Percentiles rank a stretch among this genome's conserved stretches.
Evolutionary conservation across 2,329 filamentous ascomycete species (phyloP).

Genomic region (Waltergamsia citrina): DNA sequence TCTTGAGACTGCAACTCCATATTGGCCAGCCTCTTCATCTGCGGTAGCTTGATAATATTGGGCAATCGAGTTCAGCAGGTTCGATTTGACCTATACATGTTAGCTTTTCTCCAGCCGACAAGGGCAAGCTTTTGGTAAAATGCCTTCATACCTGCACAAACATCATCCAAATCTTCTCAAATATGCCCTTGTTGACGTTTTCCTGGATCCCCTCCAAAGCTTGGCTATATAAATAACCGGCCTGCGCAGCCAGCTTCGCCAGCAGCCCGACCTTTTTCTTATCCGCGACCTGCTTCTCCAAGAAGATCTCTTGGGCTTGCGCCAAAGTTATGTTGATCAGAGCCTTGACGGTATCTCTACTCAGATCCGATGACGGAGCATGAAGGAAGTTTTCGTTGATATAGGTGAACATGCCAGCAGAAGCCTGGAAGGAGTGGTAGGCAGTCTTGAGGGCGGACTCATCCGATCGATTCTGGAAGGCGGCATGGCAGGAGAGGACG

Average conservation of each 20-base stretch:
- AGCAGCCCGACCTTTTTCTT: constrained; percentile 86
- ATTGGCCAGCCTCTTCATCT: constrained; percentile 80
- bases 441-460: constrained; percentile 91
- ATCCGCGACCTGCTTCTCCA: constrained; percentile 91
- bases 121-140: not conserved
- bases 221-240: constrained; percentile 78
- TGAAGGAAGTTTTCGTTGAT: constrained; percentile 99
- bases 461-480: constrained; percentile 83
- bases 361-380: constrained; percentile 91
- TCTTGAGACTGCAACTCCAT: constrained; percentile 76
- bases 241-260: constrained; percentile 88
- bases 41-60: constrained; percentile 91
- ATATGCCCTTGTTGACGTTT: constrained; percentile 81
- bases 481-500: constrained; percentile 90
- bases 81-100: constrained; percentile 58
- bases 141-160: constrained; percentile 58
- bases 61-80: constrained; percentile 73
- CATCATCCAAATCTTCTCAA: constrained; percentile 87
- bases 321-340: constrained; percentile 89
- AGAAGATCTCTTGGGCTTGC: constrained; percentile 92
- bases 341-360: constrained; percentile 90
- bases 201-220: constrained; percentile 86
- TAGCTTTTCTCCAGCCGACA: not conserved
- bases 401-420: constrained; percentile 98
- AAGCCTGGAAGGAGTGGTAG: constrained; percentile 96